Evolutionary conservation across 805 yeast genomes (phyloP), one percentile per base, ranked within the genome.

Genomic region (Candida dajiaensis): DNA sequence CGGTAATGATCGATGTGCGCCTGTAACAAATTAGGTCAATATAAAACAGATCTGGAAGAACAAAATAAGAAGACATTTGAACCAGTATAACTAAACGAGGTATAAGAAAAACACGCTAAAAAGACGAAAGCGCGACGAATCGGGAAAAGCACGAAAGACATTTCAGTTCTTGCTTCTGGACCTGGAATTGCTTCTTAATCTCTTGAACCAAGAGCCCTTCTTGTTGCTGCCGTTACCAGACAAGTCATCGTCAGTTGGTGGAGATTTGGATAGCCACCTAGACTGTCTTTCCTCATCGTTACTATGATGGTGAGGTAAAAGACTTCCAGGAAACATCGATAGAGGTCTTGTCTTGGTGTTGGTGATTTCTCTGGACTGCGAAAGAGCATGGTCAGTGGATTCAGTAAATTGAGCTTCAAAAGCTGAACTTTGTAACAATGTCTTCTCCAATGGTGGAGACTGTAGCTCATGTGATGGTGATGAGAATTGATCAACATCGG

Each of bases 171-270:
- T 36, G 19, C 23, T 36, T 36, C 23, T 44, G 3, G 49, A 47
- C 46, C 70, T 56, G 6, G 73, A 70, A 25, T 67, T 57, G 40
- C 70, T 64, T 45, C 72, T 68, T 40, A 73, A 50, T 51, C 72
- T 66, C 46, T 64, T 72, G 50, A 74, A 70, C 80, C 80, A 76
- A 7, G 70, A 64, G 22, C 63, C 69, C 42, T 68, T 62, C 40
- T 65, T 69, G 31, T 53, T 55, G 46, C 64, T 55, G 44, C 63
- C 59, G 20, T 40, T 38, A 16, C 44, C 45, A 5, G 40, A n/a
- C 13, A 28, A 38, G 29, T 50, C 52, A 25, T 44, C 54, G 20
- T 43, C 48, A 18, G 31, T 21, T 9, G 47, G 45, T 35, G 50
- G 46, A 19, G 38, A 35, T 21, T 39, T 44, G 3, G 44, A 22